Percentiles rank a stretch among this genome's conserved stretches.
phyloP scores from a whole-genome alignment of 192 early-diverging fungal genomes.

The Geranomyces variabilis region DNA sequence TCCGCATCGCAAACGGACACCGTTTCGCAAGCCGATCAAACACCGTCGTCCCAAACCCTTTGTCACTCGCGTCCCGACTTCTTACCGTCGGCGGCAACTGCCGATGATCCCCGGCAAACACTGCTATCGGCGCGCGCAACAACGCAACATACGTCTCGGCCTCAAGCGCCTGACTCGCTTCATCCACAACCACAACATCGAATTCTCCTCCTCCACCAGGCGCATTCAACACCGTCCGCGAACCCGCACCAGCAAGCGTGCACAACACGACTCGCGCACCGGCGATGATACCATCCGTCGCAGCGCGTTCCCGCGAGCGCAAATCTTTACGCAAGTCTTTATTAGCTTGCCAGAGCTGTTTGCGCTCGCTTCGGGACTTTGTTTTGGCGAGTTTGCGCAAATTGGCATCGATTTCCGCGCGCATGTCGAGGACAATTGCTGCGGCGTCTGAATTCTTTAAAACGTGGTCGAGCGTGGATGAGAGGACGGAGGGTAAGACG shows the following conservation, averaged over 20 bases:
- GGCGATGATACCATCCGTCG: slow-evolving; percentile 60
- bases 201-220: no score
- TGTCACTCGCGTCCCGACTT: slow-evolving; percentile 35
- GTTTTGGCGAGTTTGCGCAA: slow-evolving; percentile 64
- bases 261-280: slow-evolving; percentile 71
- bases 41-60: slow-evolving; percentile 61
- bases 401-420: slow-evolving; percentile 73
- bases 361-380: slow-evolving; percentile 65
- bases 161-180: slow-evolving; percentile 77
- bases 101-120: slow-evolving; percentile 72
- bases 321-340: slow-evolving; percentile 66
- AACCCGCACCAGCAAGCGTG: slow-evolving; percentile 76
- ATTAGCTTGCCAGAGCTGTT: slow-evolving; percentile 60
- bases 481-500: slow-evolving; percentile 67
- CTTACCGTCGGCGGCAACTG: slow-evolving; percentile 74
- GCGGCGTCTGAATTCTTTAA: slow-evolving; percentile 72
- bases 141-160: slow-evolving; percentile 91
- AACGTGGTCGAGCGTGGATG: slow-evolving; percentile 71
- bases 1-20: slow-evolving; percentile 60
- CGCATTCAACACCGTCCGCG: slow-evolving; percentile 48
- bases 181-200: slow-evolving; percentile 88
- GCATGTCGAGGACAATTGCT: slow-evolving; percentile 72
- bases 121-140: slow-evolving; percentile 58
- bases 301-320: slow-evolving; percentile 67
- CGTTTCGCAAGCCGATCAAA: slow-evolving; percentile 77